A percentile compares a stretch with the other conserved stretches of the same genome.
These are phyloP conservation scores for Candida sithepensis DNA, from an alignment of 805 yeast species.

Conservation along the genomic window DNA sequence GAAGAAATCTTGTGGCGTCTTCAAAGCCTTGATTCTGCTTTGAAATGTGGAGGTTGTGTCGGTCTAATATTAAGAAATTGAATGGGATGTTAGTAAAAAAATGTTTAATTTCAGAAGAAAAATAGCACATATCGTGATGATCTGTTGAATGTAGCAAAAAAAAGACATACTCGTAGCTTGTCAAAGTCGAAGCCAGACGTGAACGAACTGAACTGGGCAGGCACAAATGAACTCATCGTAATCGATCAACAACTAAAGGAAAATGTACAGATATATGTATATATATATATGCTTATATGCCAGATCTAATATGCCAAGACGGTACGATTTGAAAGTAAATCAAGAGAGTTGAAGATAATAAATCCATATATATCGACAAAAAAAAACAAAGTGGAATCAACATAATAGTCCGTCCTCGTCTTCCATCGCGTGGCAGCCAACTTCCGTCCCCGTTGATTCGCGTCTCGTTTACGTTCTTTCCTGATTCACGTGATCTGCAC, in stretches of 20 bases:
- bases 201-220: slow-evolving; percentile 34
- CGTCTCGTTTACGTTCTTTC: neutral
- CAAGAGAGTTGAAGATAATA: no score
- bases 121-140: no score
- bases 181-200: slow-evolving; percentile 32
- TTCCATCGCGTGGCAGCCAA: neutral
- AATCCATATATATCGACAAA: no score
- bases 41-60: slow-evolving; percentile 46
- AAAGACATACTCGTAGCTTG: slow-evolving; percentile 28
- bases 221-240: slow-evolving; percentile 31
- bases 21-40: slow-evolving; percentile 60
- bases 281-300: no score
- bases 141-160: no score
- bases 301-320: no score
- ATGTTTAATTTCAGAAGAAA: neutral
- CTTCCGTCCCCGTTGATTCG: neutral
- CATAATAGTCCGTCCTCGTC: no score
- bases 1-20: slow-evolving; percentile 87
- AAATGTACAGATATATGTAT: no score
- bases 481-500: no score
- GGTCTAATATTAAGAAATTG: slow-evolving; percentile 14
- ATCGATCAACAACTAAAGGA: neutral
- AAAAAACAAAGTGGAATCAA: no score
- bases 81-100: neutral
- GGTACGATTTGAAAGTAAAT: no score